phyloP scores from a whole-genome alignment of 129 eudicot genomes.

The Flaveria linearis region DNA sequence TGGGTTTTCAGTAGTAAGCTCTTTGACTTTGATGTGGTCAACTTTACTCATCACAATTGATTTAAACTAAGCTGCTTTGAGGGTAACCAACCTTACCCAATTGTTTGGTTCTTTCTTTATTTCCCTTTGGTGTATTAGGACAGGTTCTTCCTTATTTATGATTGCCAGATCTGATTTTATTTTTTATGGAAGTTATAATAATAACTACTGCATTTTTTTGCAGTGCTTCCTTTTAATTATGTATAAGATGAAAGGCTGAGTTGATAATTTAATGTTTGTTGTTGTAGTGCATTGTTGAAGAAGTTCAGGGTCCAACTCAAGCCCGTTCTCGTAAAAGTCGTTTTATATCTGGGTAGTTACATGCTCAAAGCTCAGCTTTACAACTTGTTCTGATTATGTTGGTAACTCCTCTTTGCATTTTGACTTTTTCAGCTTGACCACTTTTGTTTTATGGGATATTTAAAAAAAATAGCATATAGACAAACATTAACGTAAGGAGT shows the following conservation, averaged over 20 bases:
- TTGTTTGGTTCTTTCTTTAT: slow-evolving; percentile 4
- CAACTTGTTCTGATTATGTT: neutral
- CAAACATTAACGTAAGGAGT: neutral
- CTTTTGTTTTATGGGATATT: neutral
- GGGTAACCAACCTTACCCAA: neutral
- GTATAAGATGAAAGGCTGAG: slow-evolving; percentile 1
- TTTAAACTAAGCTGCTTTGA: neutral
- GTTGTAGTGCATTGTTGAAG: slow-evolving; percentile 90
- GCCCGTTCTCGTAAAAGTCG: slow-evolving; percentile 91
- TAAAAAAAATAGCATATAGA: neutral
- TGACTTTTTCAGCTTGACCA: neutral
- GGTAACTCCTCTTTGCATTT: slow-evolving; percentile 14
- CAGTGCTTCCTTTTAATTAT: neutral
- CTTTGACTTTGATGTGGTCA: slow-evolving; percentile 15
- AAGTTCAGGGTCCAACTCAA: slow-evolving; percentile 98
- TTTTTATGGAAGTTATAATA: too few species aligned
- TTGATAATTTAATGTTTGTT: slow-evolving; percentile 16
- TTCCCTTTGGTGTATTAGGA: too few species aligned
- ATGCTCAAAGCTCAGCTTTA: slow-evolving; percentile 19
- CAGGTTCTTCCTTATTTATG: too few species aligned
- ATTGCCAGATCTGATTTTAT: too few species aligned
- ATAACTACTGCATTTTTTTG: neutral
- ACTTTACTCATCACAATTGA: slow-evolving; percentile 4
- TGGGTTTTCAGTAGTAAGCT: slow-evolving; percentile 94
- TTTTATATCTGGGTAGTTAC: slow-evolving; percentile 86